phyloP scores from a whole-genome alignment of 2,329 filamentous ascomycete genomes.

The Pestalotiopsis sp. region DNA sequence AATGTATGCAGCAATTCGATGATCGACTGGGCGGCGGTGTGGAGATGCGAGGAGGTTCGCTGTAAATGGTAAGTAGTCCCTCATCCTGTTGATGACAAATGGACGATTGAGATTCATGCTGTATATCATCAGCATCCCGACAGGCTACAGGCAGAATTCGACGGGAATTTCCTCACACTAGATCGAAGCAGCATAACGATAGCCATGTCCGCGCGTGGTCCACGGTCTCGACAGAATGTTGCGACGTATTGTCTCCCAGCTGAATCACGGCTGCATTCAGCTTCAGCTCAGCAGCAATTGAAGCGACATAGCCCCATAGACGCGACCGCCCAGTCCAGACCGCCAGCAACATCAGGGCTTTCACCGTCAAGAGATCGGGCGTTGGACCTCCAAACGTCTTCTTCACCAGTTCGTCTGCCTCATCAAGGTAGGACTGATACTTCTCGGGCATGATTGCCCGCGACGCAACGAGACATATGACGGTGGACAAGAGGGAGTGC shows the following conservation, averaged over 20 bases:
- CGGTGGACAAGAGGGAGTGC: not conserved
- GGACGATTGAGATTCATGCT: constrained; percentile 9
- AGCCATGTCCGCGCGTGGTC: constrained; percentile 7
- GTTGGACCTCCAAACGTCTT: constrained; percentile 2
- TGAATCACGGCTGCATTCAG: constrained; percentile 4
- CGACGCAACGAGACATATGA: constrained; percentile 1
- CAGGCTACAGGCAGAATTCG: not conserved
- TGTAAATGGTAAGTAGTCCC: not conserved
- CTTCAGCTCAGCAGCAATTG: not conserved
- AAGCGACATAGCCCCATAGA: constrained; percentile 7
- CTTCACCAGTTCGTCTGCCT: constrained; percentile 1
- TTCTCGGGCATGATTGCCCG: not conserved
- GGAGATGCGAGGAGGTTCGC: not conserved
- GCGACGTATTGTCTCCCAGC: not conserved
- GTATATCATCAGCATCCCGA: not conserved
- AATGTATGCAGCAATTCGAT: constrained; percentile 3
- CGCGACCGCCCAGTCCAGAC: constrained; percentile 3
- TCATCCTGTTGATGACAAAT: constrained; percentile 8
- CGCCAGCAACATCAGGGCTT: constrained; percentile 2
- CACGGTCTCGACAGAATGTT: not conserved
- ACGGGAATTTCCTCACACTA: not conserved
- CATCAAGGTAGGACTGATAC: not conserved
- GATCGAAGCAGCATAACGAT: constrained; percentile 1
- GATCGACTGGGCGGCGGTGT: not conserved
- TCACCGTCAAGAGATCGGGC: not conserved